Base-by-base conservation (phyloP, 306 rosid species). In the Begonia loranthoides region DNA sequence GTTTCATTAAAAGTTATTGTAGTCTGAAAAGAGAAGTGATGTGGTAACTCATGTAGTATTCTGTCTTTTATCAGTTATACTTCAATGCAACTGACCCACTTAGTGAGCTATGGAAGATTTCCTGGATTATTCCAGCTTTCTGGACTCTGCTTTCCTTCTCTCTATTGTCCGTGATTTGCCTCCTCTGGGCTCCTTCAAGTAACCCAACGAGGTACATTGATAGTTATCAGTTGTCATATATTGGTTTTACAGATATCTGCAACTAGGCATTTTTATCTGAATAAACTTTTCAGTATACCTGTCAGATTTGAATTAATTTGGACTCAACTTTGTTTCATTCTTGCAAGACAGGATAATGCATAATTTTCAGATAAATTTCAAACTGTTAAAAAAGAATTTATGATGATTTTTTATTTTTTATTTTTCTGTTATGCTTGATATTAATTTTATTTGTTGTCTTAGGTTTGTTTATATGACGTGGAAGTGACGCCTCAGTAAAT, bases 101-200 rank as follows among this genome's bases (percentile, higher is more conserved):
- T 65, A 84, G 88, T 45, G 96, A 84, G 80, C 73, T 84, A 66
- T 88, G 96, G 96, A 80, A 77, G 75, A 84, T 88, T 47, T 88
- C 96, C 15, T 88, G 96, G 96, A 68, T 88, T 64, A 84, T 88
- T 71, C 94, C 96, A 40, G 92, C 93, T 12, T 79, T 88, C 73
- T 88, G 96, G 96, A 64, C 64, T 59, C 58, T 81, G 56, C 83
- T 88, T 67, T 81, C 94, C 41, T 88, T 63, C 63, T 69, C 75
- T 69, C 83, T 88, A 38, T 63, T 88, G 79, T 67, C 60, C 33
- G 75, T 81, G 57, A 79, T 88, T 54, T 88, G 96, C 60, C 28
- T 79, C 55, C 96, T 88, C 41, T 88, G 96, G 96, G 94, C 94
- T 69, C 94, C 96, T 60, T 84, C 94, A 34, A 83, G 70, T 14